phyloP scores from a whole-genome alignment of 768 basidiomycete genomes.

The Lactarius sp. region DNA sequence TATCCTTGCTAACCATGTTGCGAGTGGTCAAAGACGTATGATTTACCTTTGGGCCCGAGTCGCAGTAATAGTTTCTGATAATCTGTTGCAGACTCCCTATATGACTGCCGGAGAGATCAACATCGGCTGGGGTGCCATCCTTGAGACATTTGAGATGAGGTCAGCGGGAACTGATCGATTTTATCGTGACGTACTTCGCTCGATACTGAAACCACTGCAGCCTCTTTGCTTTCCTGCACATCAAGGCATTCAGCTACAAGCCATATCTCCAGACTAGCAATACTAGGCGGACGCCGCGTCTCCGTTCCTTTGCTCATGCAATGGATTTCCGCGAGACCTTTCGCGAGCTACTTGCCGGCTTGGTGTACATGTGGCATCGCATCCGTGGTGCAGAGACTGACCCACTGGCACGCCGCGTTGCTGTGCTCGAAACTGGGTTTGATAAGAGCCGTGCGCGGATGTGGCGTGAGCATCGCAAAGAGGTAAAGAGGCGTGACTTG shows the following conservation, averaged over 20 bases:
- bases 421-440: constrained; percentile 35
- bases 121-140: constrained; percentile 61
- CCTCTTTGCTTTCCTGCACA: constrained; percentile 63
- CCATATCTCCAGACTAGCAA: constrained; percentile 42
- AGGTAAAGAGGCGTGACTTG: constrained; percentile 10
- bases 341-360: constrained; percentile 54
- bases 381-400: constrained; percentile 53
- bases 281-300: constrained; percentile 45
- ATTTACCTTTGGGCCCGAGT: constrained; percentile 6
- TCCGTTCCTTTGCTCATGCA: constrained; percentile 55
- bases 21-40: constrained; percentile 60
- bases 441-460: constrained; percentile 30
- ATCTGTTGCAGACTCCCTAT: constrained; percentile 45
- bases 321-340: constrained; percentile 69
- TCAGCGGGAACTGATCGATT: constrained; percentile 34
- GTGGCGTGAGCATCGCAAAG: constrained; percentile 9
- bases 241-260: constrained; percentile 68
- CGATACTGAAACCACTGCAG: constrained; percentile 32
- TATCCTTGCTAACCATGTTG: constrained; percentile 52
- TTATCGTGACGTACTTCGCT: background rate
- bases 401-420: constrained; percentile 39
- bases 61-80: constrained; percentile 13
- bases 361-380: constrained; percentile 52
- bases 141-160: constrained; percentile 77
- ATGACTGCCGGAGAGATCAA: constrained; percentile 74